phyloP scores from a whole-genome alignment of 2,329 filamentous ascomycete genomes.

The Cadophora malorum region DNA sequence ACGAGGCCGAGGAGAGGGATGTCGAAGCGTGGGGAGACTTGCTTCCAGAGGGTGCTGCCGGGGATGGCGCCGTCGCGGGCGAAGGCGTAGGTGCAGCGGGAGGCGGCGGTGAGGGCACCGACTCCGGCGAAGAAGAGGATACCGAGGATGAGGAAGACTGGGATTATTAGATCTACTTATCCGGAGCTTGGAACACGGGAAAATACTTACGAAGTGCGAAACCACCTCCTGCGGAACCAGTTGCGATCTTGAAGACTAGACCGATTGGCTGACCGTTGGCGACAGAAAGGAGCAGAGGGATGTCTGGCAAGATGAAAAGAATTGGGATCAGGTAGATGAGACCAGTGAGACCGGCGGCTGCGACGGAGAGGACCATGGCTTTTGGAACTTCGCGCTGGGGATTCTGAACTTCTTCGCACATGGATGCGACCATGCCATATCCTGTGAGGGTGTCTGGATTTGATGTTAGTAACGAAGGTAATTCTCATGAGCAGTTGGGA shows the following conservation, averaged over 20 bases:
- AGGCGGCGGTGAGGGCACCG: conserved; percentile 76
- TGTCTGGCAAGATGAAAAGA: conserved; percentile 76
- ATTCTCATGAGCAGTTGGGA: not conserved
- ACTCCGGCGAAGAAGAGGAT: conserved; percentile 80
- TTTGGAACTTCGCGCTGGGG: conserved; percentile 73
- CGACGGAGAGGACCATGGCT: conserved; percentile 73
- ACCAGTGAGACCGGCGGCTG: conserved; percentile 69
- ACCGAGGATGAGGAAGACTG: conserved; percentile 73
- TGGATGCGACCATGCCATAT: conserved; percentile 74
- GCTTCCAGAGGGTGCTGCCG: conserved; percentile 69
- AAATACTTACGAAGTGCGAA: conserved; percentile 63
- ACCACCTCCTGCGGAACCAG: conserved; percentile 63
- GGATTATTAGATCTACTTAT: no score
- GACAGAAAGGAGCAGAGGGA: conserved; percentile 66
- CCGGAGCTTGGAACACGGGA: no score
- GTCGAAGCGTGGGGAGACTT: conserved; percentile 68
- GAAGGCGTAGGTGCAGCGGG: conserved; percentile 78
- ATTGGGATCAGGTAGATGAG: conserved; percentile 74
- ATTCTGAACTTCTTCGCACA: conserved; percentile 76
- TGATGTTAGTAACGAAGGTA: conserved; percentile 11
- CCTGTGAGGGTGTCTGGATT: conserved; percentile 63
- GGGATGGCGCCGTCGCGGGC: conserved; percentile 78
- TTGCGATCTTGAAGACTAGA: conserved; percentile 76
- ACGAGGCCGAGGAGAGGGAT: conserved; percentile 74
- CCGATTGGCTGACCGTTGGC: conserved; percentile 79